Percentiles rank a stretch among this genome's conserved stretches.
Evolutionary conservation across 805 yeast genomes (phyloP).

Genomic region (Allodekkera sacchari): DNA sequence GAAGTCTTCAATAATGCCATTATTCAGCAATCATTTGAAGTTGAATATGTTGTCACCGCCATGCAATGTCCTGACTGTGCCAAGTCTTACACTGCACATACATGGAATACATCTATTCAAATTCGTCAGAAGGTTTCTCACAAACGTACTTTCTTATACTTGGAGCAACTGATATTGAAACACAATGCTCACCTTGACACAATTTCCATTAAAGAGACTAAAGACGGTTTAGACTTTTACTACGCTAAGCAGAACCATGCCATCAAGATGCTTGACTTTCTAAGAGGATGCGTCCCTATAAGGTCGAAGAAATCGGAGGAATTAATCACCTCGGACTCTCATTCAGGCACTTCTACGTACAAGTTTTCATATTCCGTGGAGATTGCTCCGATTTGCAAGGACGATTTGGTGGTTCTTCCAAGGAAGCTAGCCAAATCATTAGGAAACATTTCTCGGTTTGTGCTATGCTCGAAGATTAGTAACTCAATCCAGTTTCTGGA

Average conservation of each 20-base stretch:
- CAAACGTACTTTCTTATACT: slow-evolving; percentile 89
- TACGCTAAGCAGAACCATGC: slow-evolving; percentile 88
- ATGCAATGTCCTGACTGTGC: slow-evolving; percentile 99
- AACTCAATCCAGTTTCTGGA: slow-evolving; percentile 83
- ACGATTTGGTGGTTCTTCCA: slow-evolving; percentile 89
- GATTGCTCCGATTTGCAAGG: slow-evolving; percentile 94
- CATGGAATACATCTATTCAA: slow-evolving; percentile 98
- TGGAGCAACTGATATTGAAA: slow-evolving; percentile 89
- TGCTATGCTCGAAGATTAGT: slow-evolving; percentile 75
- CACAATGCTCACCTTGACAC: slow-evolving; percentile 93
- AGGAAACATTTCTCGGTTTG: slow-evolving; percentile 78
- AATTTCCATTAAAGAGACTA: slow-evolving; percentile 83
- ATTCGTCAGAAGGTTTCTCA: slow-evolving; percentile 96
- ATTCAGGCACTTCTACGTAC: slow-evolving; percentile 78
- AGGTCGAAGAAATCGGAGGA: slow-evolving; percentile 82
- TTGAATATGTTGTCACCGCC: slow-evolving; percentile 86
- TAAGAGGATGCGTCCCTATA: slow-evolving; percentile 76
- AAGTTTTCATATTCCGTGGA: slow-evolving; percentile 91
- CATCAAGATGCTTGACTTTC: slow-evolving; percentile 85
- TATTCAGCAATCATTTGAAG: slow-evolving; percentile 90
- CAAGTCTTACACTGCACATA: slow-evolving; percentile 88
- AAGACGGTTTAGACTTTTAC: slow-evolving; percentile 92
- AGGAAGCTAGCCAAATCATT: slow-evolving; percentile 72
- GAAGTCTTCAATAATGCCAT: slow-evolving; percentile 90
- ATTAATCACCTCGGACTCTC: slow-evolving; percentile 85